Conservation (phyloP, 495 filamentous ascomycete species). For the Amniculicola lignicola region DNA sequence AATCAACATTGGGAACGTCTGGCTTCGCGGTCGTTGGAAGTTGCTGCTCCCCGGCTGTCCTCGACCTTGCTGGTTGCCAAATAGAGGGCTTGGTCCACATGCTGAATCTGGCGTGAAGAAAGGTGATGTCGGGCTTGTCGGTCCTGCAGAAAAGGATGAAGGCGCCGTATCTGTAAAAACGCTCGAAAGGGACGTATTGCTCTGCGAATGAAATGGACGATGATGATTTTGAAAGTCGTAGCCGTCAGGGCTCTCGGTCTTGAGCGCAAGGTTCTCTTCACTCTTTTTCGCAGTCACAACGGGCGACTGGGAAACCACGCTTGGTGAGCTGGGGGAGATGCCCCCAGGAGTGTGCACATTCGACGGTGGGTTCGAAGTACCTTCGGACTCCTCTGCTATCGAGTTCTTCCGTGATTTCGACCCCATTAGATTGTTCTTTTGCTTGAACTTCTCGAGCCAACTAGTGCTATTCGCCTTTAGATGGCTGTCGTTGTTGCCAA, state of each 20-base stretch:
- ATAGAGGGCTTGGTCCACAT: conserved; percentile 60
- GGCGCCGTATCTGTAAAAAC: conserved; percentile 53
- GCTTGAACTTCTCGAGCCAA: conserved; percentile 97
- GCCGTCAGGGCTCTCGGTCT: conserved; percentile 49
- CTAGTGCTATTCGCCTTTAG: conserved; percentile 68
- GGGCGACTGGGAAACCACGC: conserved; percentile 62
- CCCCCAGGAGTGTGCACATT: conserved; percentile 64
- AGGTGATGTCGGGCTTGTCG: conserved; percentile 78
- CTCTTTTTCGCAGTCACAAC: conserved; percentile 66
- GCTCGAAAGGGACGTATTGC: conserved; percentile 57
- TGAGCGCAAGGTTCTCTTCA: conserved; percentile 56
- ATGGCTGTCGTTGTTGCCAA: conserved; percentile 71
- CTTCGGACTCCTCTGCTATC: conserved; percentile 42
- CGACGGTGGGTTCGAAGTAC: conserved; percentile 38
- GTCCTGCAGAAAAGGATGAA: conserved; percentile 67
- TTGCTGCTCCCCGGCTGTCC: conserved; percentile 55
- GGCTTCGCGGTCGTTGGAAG: conserved; percentile 78
- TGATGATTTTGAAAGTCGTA: conserved; percentile 56
- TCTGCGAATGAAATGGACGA: conserved; percentile 58
- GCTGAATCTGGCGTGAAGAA: conserved; percentile 75
- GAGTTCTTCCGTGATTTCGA: conserved; percentile 69
- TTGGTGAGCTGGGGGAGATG: conserved; percentile 72
- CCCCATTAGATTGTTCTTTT: conserved; percentile 75
- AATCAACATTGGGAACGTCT: conserved; percentile 76
- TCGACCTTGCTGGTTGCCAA: conserved; percentile 61